Base-by-base conservation (phyloP, 306 rosid genomes). In the Hippophae tibetana region DNA sequence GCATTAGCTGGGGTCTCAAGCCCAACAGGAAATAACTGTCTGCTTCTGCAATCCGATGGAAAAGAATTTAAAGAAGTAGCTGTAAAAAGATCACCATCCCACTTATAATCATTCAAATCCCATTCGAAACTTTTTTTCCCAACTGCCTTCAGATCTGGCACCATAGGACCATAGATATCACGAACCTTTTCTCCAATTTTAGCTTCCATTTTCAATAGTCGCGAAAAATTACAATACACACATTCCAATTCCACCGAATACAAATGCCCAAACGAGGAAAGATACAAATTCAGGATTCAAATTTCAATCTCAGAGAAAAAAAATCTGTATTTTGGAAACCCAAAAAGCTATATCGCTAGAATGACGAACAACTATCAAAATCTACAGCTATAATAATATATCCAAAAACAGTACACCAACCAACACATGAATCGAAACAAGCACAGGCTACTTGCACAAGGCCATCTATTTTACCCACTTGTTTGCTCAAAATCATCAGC, bases 61-160 rank as follows among this genome's bases (percentile, higher is more conserved):
- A 71, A 71, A 10, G 85, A 72, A 74, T 57, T 85, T 54, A 81
- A 50, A 10, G 71, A 76, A 58, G 67, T 85, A 9, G 98, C 96
- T 8, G 78, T 67, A 54, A 87, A 87, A 51, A 83, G 92, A 87
- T 90, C 78, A 1, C 95, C 92, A 58, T 90, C 98, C 98, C 98
- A 90, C 69, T 74, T 81, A 92, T 95, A 90, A 43, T 76, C 77
- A 47, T 85, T 90, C 74, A 76, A 76, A 78, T 90, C 86, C 98
- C 98, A 90, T 12, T 87, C 98, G 44, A 66, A 18, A 45, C 78
- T 55, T 76, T 77, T 83, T 60, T 83, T 90, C 57, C 92, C 87
- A 66, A 70, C 62, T 18, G 74, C 61, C 71, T 81, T 78, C 79
- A 83, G 57, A 66, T 76, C 66, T 47, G 66, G 9, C 62, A 62